Evolutionary conservation across 257 asterid genomes (phyloP).

Genomic region (Primulina eburnea): DNA sequence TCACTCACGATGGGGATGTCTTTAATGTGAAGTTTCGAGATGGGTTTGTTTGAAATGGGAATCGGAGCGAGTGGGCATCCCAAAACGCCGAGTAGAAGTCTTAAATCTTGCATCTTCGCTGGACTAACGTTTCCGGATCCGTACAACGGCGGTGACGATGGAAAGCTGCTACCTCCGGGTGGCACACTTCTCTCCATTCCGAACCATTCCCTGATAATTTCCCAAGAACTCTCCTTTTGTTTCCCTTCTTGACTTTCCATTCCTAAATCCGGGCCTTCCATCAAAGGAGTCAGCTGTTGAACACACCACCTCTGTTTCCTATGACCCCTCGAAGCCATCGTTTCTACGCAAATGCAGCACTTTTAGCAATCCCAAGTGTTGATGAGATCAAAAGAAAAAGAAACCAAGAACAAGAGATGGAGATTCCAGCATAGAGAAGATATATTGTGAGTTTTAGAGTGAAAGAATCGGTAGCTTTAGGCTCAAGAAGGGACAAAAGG

Average conservation of each 20-base stretch:
- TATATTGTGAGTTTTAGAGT: constrained; percentile 23
- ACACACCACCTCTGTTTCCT: constrained; percentile 60
- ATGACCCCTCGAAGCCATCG: constrained; percentile 45
- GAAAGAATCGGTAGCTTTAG: constrained; percentile 35
- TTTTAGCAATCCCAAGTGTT: not conserved
- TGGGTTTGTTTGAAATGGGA: constrained; percentile 47
- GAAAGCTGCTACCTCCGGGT: constrained; percentile 17
- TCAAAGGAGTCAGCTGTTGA: constrained; percentile 70
- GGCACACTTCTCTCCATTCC: constrained; percentile 37
- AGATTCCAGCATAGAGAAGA: not conserved
- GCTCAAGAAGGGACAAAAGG: constrained; percentile 40
- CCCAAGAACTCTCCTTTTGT: constrained; percentile 77
- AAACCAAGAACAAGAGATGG: not conserved
- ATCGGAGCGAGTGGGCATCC: constrained; percentile 88
- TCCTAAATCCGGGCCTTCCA: constrained; percentile 80
- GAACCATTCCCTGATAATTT: constrained; percentile 68
- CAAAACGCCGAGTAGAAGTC: constrained; percentile 71
- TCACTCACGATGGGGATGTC: constrained; percentile 64
- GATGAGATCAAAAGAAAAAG: not conserved
- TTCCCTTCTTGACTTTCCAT: constrained; percentile 43
- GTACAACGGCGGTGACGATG: constrained; percentile 36
- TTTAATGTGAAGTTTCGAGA: constrained; percentile 41
- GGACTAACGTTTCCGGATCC: constrained; percentile 35
- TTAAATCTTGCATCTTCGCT: constrained; percentile 53
- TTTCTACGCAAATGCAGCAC: not conserved